Base-by-base conservation (phyloP, 805 yeast species). In the Hemisphaericaspora nanyangensis region DNA sequence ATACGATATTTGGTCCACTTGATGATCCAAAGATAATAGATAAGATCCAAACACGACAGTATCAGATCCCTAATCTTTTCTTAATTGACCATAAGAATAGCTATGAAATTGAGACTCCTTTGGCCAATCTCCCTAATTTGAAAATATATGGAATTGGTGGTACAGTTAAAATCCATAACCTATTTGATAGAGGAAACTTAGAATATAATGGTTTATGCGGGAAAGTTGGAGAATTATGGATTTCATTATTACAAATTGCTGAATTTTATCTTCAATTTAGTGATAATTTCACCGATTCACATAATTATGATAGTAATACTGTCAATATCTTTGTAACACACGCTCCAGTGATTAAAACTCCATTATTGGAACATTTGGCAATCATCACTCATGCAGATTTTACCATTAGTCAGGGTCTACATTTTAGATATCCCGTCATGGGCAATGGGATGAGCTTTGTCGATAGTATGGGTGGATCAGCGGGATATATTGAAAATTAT, bases 101-200 rank as follows among this genome's bases (percentile, higher is more conserved):
- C 11, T 71, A 65, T 43, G 65, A 66, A 8, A 47, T 81, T 6
- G 60, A 61, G 17, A 61, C 77, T 1, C 26, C 26, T 12, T 52
- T 58, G 25, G 73, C 72, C n/a, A 57, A 68, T 25, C 68, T 67
- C 37, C 65, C 65, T 6, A 52, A 49, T 39, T 51, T 85, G 24
- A 68, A 82, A 28, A 57, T 85, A 16, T 70, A 80, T 38, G 95
- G 95, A 0, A 54, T 85, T 3, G 90, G 93, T 3, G 95, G 93
- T 1, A 72, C 83, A 3, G 55, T 83, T 29, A 76, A 83, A 17
- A 74, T 78, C 43, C 84, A 81, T 47, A 75, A 79, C 44, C 63
- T 85, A 37, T 83, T 85, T 51, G 85, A 82, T 48, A 54, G 54
- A 22, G 65, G 64, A 4, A 54, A 51, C 30, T 27, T 49, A 7